A percentile compares a stretch with the other conserved stretches of the same genome.
These are phyloP conservation scores for Suhomyces xylopsoci DNA, from an alignment of 805 yeast species.

Conservation along the genomic window DNA sequence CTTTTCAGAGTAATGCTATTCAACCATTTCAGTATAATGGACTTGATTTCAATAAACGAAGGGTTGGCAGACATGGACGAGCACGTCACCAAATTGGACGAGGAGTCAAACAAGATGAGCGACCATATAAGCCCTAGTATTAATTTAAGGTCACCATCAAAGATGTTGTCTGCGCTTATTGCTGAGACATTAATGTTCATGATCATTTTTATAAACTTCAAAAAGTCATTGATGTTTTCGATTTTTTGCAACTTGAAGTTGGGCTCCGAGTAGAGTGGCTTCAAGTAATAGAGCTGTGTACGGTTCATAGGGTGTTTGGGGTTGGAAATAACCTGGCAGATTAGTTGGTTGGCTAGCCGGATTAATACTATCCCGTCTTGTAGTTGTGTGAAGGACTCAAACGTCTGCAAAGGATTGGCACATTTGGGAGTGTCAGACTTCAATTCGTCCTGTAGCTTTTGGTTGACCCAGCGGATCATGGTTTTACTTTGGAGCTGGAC, in stretches of 20 bases:
- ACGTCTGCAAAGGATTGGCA: constrained; percentile 2
- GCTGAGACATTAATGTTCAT: constrained; percentile 40
- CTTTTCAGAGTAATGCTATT: constrained; percentile 28
- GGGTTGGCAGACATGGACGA: constrained; percentile 15
- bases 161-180: constrained; percentile 49
- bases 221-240: constrained; percentile 44
- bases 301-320: constrained; percentile 12
- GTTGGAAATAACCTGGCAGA: constrained; percentile 16
- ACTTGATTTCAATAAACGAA: constrained; percentile 30
- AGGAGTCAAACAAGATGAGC: constrained; percentile 40
- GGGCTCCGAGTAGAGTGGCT: constrained; percentile 37
- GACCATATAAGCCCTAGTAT: constrained; percentile 51
- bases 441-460: constrained; percentile 26
- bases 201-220: constrained; percentile 40
- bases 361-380: constrained; percentile 40
- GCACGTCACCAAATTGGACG: constrained; percentile 16
- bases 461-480: constrained; percentile 49
- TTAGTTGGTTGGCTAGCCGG: constrained; percentile 33
- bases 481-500: constrained; percentile 44
- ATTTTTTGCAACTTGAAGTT: constrained; percentile 42
- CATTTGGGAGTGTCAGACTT: constrained; percentile 4
- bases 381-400: constrained; percentile 31
- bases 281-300: constrained; percentile 22
- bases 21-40: constrained; percentile 48
- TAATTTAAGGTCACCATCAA: constrained; percentile 46